Conservation (phyloP, 2,329 filamentous ascomycete genomes). For the Sclerotinia trifoliorum region DNA sequence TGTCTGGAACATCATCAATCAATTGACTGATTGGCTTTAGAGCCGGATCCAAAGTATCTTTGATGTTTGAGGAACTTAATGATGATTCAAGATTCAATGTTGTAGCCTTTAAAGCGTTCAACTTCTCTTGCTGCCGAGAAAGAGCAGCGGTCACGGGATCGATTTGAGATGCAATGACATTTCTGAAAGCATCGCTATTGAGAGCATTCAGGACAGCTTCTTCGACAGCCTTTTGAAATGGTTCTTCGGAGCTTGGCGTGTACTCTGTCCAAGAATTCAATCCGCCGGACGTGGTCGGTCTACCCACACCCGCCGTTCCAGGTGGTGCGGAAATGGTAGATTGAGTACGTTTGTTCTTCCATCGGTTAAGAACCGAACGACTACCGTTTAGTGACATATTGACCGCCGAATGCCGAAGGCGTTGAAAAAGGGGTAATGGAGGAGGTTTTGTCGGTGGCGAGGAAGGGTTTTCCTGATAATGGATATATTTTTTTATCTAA, state of each 20-base stretch:
- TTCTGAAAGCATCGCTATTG: constrained; percentile 30
- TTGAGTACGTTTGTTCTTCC: constrained; percentile 30
- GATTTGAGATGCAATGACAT: constrained; percentile 30
- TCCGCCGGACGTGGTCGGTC: constrained; percentile 26
- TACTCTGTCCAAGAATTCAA: constrained; percentile 22
- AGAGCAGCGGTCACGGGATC: constrained; percentile 27
- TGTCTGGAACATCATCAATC: constrained; percentile 26
- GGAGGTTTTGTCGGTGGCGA: neutral
- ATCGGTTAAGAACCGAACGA: constrained; percentile 27
- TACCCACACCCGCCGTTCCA: constrained; percentile 11
- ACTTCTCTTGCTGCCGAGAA: constrained; percentile 30
- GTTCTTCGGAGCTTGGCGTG: constrained; percentile 24
- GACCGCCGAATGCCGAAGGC: neutral
- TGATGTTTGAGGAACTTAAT: constrained; percentile 25
- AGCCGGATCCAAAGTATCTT: constrained; percentile 26
- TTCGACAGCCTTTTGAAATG: constrained; percentile 29
- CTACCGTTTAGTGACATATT: constrained; percentile 26
- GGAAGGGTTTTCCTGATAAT: neutral
- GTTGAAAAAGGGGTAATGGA: neutral
- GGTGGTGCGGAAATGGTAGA: constrained; percentile 19
- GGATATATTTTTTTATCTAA: neutral
- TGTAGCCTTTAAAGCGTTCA: constrained; percentile 30
- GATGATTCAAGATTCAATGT: constrained; percentile 31
- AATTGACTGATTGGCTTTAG: constrained; percentile 26
- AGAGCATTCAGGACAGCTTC: constrained; percentile 29